A percentile compares a stretch with the other conserved stretches of the same genome.
Evolutionary conservation across 202 grass and related monocot genomes (phyloP).

Genomic region (Thinopyrum obtusiflorum): DNA sequence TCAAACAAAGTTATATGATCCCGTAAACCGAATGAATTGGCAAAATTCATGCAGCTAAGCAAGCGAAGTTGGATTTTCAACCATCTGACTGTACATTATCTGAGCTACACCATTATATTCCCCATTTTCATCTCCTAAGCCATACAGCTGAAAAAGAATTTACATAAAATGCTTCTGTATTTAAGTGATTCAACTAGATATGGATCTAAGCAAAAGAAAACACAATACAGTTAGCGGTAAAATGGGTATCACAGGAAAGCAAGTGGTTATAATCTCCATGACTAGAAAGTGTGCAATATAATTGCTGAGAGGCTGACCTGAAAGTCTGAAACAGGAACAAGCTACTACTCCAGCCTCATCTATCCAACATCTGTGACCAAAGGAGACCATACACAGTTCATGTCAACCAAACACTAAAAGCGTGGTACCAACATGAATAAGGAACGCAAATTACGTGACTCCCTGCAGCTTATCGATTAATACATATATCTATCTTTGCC

Average conservation of each 20-base stretch:
- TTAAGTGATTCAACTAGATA: background rate
- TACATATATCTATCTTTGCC: background rate
- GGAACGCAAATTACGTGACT: constrained; percentile 2
- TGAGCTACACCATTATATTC: background rate
- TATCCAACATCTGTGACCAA: background rate
- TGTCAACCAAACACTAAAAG: background rate
- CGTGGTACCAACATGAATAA: background rate
- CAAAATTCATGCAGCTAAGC: background rate
- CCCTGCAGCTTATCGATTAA: background rate
- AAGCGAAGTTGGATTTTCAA: background rate
- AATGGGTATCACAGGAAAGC: background rate
- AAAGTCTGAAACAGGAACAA: background rate
- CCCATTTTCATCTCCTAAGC: background rate
- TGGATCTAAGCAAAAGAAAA: background rate
- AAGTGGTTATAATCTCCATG: background rate
- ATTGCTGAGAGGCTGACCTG: background rate
- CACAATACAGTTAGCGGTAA: background rate
- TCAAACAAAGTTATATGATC: background rate
- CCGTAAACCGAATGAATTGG: background rate
- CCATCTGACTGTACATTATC: background rate
- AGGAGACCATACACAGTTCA: background rate
- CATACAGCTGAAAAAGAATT: background rate
- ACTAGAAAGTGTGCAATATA: background rate
- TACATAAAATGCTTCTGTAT: background rate
- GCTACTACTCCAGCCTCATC: background rate